A percentile compares a stretch with the other conserved stretches of the same genome.
Evolutionary conservation across 2,329 filamentous ascomycete species (phyloP).

Genomic region (Aspergillus pseudoviridinutans): DNA sequence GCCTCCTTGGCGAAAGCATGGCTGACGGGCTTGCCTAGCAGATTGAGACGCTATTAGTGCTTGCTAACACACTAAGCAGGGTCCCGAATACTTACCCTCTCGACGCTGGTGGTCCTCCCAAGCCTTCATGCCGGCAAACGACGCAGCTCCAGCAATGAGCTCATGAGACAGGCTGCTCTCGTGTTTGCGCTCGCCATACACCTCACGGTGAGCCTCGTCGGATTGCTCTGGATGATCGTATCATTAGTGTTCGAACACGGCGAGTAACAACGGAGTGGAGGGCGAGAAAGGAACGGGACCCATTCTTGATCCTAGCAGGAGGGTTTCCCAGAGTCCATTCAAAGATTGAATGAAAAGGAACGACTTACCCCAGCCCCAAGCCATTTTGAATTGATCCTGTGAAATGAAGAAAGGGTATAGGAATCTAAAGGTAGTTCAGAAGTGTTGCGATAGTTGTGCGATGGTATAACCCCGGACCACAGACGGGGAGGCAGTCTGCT

Average conservation of each 20-base stretch:
- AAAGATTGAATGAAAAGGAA: neutral
- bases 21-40: conserved; percentile 62
- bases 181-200: conserved; percentile 52
- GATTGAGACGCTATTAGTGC: neutral
- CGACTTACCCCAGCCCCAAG: conserved; percentile 33
- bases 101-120: conserved; percentile 72
- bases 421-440: neutral
- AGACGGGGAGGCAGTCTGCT: neutral
- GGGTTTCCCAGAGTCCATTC: neutral
- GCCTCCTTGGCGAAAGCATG: conserved; percentile 77
- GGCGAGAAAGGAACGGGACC: neutral
- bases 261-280: neutral
- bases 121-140: conserved; percentile 75
- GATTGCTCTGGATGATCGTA: conserved; percentile 42
- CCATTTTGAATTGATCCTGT: conserved; percentile 25
- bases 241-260: neutral
- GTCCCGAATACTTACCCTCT: conserved; percentile 51
- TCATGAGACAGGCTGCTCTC: conserved; percentile 68
- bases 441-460: neutral
- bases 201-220: conserved; percentile 52
- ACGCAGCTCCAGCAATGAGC: conserved; percentile 68
- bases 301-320: neutral
- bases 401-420: conserved; percentile 1
- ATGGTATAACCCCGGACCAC: neutral
- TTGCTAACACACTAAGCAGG: neutral